These are phyloP conservation scores for Bacidia rubella DNA, from an alignment of 495 filamentous ascomycete species.

Conservation along the genomic window DNA sequence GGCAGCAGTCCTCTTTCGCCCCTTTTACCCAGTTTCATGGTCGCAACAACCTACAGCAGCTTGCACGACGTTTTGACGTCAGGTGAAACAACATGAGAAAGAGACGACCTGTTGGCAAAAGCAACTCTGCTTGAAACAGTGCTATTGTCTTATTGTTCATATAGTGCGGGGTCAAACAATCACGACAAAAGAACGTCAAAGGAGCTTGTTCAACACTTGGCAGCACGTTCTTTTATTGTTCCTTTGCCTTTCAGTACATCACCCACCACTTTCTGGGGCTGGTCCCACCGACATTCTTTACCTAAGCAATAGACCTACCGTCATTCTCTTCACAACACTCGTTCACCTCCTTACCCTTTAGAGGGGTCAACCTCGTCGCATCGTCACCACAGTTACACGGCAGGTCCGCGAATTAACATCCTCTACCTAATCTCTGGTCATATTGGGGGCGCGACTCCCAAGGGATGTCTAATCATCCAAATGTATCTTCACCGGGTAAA, in stretches of 20 bases:
- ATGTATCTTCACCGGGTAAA: not conserved
- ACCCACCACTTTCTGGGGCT: not conserved
- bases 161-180: not conserved
- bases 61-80: not conserved
- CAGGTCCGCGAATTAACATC: not conserved
- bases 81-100: conserved; percentile 1
- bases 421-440: not conserved
- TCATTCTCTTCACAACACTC: not conserved
- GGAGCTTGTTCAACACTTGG: not conserved
- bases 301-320: not conserved
- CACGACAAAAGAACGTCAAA: not conserved
- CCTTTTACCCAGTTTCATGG: not conserved
- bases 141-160: conserved; percentile 1
- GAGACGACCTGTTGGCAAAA: conserved; percentile 4
- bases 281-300: not conserved
- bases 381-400: not conserved
- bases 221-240: not conserved
- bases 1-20: not conserved
- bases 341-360: not conserved
- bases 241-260: not conserved
- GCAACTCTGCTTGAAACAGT: not conserved
- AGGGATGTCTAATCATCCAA: not conserved
- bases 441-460: not conserved
- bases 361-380: not conserved
- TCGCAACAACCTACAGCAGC: not conserved